Percentiles rank a stretch among this genome's conserved stretches.
Conservation (phyloP, 2,329 filamentous ascomycete species). For the Scedosporium boydii region DNA sequence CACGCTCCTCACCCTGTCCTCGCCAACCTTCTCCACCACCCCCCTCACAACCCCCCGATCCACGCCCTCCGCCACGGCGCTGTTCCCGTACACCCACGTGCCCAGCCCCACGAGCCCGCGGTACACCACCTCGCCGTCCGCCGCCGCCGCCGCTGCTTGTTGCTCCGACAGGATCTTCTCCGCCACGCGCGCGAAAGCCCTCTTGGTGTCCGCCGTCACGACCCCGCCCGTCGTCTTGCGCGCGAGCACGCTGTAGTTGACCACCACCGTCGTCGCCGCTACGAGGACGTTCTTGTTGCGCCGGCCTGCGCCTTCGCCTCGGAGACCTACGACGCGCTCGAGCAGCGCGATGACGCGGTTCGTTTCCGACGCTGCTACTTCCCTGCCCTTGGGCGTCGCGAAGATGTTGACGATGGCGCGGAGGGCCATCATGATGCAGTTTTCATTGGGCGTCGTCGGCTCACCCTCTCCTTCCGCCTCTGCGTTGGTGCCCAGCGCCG, state of each 20-base stretch:
- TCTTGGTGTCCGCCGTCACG: constrained; percentile 31
- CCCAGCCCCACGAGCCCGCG: constrained; percentile 74
- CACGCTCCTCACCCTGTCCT: constrained; percentile 22
- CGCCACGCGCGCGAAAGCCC: constrained; percentile 49
- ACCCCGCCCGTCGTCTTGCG: constrained; percentile 16
- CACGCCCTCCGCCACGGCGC: not conserved
- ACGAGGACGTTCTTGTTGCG: constrained; percentile 73
- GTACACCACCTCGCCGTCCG: constrained; percentile 76
- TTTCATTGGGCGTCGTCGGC: constrained; percentile 52
- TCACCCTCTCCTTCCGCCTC: not conserved
- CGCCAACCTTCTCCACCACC: constrained; percentile 13
- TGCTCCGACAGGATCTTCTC: constrained; percentile 54
- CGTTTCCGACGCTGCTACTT: constrained; percentile 47
- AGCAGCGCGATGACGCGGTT: constrained; percentile 54
- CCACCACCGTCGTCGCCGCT: constrained; percentile 69
- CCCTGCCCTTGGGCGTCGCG: constrained; percentile 60
- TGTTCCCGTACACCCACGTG: constrained; percentile 48
- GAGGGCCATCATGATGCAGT: constrained; percentile 80
- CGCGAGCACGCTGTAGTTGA: constrained; percentile 72
- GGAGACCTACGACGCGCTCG: constrained; percentile 47
- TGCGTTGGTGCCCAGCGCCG: constrained; percentile 32
- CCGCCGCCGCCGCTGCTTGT: constrained; percentile 14
- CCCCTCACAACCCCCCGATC: not conserved
- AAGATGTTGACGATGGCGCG: constrained; percentile 81
- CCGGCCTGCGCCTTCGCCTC: constrained; percentile 36